Evolutionary conservation across 2,329 filamentous ascomycete genomes (phyloP).

Genomic region (Colletotrichum sojae): DNA sequence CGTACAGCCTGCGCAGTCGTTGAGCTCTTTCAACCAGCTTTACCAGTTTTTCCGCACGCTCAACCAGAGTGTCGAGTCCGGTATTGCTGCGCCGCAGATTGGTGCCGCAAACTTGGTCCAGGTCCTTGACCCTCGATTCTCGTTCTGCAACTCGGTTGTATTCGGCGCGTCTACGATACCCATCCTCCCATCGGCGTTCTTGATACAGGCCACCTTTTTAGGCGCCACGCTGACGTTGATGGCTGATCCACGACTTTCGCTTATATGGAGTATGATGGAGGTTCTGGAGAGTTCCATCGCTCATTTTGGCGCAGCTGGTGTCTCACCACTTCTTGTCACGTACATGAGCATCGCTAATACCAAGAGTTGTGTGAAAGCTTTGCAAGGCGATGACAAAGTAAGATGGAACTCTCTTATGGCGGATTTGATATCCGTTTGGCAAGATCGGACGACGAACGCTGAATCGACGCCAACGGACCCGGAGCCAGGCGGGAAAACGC

Average conservation of each 20-base stretch:
- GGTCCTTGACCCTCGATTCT: conserved; percentile 52
- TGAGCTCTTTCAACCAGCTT: conserved; percentile 60
- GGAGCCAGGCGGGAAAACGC: conserved; percentile 42
- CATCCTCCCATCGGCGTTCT: conserved; percentile 51
- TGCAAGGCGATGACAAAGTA: conserved; percentile 51
- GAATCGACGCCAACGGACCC: conserved; percentile 38
- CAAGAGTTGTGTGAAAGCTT: conserved; percentile 47
- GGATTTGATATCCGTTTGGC: conserved; percentile 48
- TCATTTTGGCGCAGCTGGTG: conserved; percentile 51
- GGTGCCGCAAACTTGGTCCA: conserved; percentile 50
- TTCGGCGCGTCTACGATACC: conserved; percentile 51
- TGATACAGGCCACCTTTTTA: conserved; percentile 56
- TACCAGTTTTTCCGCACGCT: conserved; percentile 56
- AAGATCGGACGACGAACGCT: conserved; percentile 26
- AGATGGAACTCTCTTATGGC: conserved; percentile 50
- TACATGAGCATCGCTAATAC: conserved; percentile 55
- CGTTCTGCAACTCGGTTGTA: conserved; percentile 56
- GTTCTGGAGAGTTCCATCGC: conserved; percentile 48
- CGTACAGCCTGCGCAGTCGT: conserved; percentile 50
- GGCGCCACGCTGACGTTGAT: conserved; percentile 52
- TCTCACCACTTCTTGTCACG: conserved; percentile 52
- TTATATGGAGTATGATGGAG: conserved; percentile 55
- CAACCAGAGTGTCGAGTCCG: conserved; percentile 44
- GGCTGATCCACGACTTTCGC: conserved; percentile 50
- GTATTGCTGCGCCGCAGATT: conserved; percentile 34